Conservation (phyloP, 192 early-diverging fungal genomes). For the Pecoramyces ruminantium region DNA sequence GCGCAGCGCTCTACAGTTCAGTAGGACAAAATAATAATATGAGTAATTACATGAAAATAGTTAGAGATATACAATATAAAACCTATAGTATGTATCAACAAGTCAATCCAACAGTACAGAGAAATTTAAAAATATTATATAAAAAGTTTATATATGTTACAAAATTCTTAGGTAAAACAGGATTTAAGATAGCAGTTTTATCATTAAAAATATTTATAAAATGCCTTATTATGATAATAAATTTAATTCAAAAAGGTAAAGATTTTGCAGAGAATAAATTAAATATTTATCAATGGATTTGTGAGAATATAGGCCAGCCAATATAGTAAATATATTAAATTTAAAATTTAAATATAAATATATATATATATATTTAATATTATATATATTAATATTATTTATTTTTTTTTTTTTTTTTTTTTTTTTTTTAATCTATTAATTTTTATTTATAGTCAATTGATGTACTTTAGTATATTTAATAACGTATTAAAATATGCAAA, state of each 20-base stretch:
- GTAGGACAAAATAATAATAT: too few relatives aligned
- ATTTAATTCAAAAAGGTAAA: background rate
- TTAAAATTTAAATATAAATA: background rate
- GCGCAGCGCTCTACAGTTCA: too few relatives aligned
- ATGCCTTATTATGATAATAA: background rate
- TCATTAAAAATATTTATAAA: background rate
- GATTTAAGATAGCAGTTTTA: background rate
- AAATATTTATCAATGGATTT: background rate
- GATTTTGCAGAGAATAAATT: background rate
- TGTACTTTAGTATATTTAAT: background rate
- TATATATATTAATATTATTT: too few relatives aligned
- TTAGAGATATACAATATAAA: background rate
- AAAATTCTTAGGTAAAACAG: background rate
- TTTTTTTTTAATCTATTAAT: too few relatives aligned
- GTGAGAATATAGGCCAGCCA: background rate
- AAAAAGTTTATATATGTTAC: background rate
- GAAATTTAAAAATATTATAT: background rate
- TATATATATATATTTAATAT: too few relatives aligned
- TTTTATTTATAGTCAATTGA: background rate
- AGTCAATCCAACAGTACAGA: background rate
- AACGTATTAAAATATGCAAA: background rate
- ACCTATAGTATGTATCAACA: background rate
- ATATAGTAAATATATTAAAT: background rate
- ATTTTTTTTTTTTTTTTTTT: too few relatives aligned
- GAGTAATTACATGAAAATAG: background rate